Percentiles rank a stretch among this genome's conserved stretches.
phyloP scores from a whole-genome alignment of 495 filamentous ascomycete genomes.

The Aspergillus bertholletiae region DNA sequence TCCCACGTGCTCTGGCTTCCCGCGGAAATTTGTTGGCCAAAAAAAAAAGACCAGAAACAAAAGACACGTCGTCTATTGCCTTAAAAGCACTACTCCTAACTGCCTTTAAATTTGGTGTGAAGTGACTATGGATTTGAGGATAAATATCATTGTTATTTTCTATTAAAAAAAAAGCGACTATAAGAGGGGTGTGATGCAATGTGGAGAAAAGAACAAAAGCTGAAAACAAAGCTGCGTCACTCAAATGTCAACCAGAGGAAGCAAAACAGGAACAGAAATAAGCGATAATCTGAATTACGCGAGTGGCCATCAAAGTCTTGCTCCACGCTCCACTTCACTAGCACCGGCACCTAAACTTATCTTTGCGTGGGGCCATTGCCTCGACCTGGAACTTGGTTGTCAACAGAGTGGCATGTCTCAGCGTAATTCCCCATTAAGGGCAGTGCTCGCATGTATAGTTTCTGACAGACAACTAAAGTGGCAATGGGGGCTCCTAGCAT shows the following conservation, averaged over 20 bases:
- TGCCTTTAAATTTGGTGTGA: neutral
- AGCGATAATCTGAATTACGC: neutral
- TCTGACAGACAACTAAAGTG: conserved; percentile 38
- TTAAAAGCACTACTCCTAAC: neutral
- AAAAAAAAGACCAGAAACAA: conserved; percentile 1
- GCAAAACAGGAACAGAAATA: neutral
- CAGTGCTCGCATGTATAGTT: conserved; percentile 28
- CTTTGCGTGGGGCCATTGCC: neutral
- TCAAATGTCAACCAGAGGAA: neutral
- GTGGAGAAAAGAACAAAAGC: neutral
- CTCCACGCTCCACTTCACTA: neutral
- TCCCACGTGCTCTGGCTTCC: conserved; percentile 28
- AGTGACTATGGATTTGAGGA: neutral
- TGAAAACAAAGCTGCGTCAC: neutral
- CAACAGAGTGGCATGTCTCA: conserved; percentile 10
- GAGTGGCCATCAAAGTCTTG: neutral
- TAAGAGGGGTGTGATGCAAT: neutral
- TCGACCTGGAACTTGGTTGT: neutral
- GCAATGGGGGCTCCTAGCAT: conserved; percentile 45
- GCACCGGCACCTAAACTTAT: neutral
- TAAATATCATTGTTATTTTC: too few relatives aligned
- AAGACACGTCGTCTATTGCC: neutral
- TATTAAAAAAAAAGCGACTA: neutral
- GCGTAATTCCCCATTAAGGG: conserved; percentile 28
- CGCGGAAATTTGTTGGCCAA: conserved; percentile 5